Percentiles rank a stretch among this genome's conserved stretches.
Evolutionary conservation across 2,329 filamentous ascomycete genomes (phyloP).

Genomic region (Elsinoe ampelina): DNA sequence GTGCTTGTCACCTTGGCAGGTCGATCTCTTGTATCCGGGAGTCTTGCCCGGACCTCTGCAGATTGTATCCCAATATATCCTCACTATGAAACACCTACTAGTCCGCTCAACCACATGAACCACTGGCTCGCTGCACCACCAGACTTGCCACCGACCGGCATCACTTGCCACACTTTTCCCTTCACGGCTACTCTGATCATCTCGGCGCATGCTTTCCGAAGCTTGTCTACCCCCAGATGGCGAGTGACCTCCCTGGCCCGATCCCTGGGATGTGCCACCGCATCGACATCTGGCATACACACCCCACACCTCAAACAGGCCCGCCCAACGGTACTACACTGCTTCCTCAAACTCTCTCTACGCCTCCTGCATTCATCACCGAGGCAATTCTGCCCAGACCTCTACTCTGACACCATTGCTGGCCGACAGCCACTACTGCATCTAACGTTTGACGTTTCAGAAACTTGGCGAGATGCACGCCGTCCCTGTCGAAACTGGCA

Average conservation of each 20-base stretch:
- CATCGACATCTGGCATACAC: not conserved
- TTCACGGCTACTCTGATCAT: not conserved
- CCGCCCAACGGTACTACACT: conserved; percentile 2
- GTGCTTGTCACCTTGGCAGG: conserved; percentile 4
- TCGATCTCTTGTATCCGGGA: not conserved
- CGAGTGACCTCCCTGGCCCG: not conserved
- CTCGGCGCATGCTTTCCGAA: conserved; percentile 6
- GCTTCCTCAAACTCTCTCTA: conserved; percentile 1
- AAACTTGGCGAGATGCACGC: not conserved
- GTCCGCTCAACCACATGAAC: not conserved
- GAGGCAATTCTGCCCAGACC: not conserved
- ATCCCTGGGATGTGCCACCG: not conserved
- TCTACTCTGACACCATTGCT: not conserved
- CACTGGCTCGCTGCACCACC: not conserved
- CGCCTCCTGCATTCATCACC: conserved; percentile 11
- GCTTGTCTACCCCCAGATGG: not conserved
- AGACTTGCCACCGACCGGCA: not conserved
- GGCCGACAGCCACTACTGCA: not conserved
- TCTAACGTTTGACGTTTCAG: conserved; percentile 10
- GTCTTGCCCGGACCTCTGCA: not conserved
- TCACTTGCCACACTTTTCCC: not conserved
- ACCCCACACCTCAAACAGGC: conserved; percentile 4
- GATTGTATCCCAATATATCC: not conserved
- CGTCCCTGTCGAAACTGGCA: not conserved
- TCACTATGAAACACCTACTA: conserved; percentile 1